Base-by-base conservation (phyloP, 176 grass and related monocot species). In the Carex scoparia region DNA sequence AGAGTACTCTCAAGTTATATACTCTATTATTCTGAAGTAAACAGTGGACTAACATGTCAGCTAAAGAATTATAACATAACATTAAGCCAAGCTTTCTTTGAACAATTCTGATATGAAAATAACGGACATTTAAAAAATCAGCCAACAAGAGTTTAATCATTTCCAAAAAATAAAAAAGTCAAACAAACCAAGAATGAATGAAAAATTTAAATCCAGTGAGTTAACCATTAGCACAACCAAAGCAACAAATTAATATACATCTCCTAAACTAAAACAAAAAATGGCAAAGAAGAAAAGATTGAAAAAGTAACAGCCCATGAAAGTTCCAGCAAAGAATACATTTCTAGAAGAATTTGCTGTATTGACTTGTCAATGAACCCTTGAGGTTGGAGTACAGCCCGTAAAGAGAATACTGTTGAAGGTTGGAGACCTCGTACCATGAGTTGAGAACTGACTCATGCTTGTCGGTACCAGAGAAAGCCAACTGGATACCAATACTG, bases 351-450 rank as follows among this genome's bases (percentile, higher is more conserved):
- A 92, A 85, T 32, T 91, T 95, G 88, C 91, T 88, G 87, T 89
- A 94, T 85, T 92, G 93, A 85, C 85, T 84, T 10, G 90, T 88
- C 57, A 96, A 83, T 66, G 91, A 86, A 69, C 83, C 90, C 84
- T 85, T 99, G 62, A 96, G 87, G 86, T 99, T 92, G 12, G 91
- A 94, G 80, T 96, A 99, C 30, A 99, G 87, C 16, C 90, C 90
- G 12, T 91, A 96, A 2, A 99, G 93, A 66, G 93, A 94, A 85
- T 99, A 95, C 85, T 99, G 97, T 27, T 86, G 91, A 19, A 99
- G 88, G 56, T 99, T 95, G 48, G 97, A 89, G 4, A 94, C 97
- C 73, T 99, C 97, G 3, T 99, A 99, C 97, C 97, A 99, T 9
- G 97, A 99, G 74, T 99, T 99, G 23, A 99, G 90, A 63, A 96